A percentile compares a stretch with the other conserved stretches of the same genome.
These are phyloP conservation scores for Phialophora macrospora DNA, from an alignment of 2,329 filamentous ascomycete species.

Conservation along the genomic window DNA sequence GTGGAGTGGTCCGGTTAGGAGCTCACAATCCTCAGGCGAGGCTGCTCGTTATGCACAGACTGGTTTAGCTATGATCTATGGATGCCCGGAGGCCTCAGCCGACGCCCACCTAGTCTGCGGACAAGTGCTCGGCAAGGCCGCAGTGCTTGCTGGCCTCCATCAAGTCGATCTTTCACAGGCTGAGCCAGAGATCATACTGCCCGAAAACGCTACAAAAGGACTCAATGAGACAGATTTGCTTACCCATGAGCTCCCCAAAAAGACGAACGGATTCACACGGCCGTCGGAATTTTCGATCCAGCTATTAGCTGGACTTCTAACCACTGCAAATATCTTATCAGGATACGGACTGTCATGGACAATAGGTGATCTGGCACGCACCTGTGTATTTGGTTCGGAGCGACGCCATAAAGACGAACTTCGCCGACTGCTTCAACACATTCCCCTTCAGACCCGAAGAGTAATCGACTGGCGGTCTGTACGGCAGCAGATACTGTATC, in stretches of 20 bases:
- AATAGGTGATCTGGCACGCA: constrained; percentile 50
- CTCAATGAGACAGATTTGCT: constrained; percentile 49
- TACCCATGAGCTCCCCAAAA: constrained; percentile 48
- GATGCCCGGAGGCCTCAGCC: constrained; percentile 53
- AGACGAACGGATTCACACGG: constrained; percentile 49
- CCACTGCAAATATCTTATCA: constrained; percentile 49
- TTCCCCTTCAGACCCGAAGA: constrained; percentile 51
- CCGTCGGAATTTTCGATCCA: constrained; percentile 48
- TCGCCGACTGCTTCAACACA: constrained; percentile 57
- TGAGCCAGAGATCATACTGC: constrained; percentile 26
- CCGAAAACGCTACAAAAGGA: constrained; percentile 43
- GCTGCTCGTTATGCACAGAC: constrained; percentile 61
- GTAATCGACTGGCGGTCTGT: constrained; percentile 56
- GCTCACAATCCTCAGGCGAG: constrained; percentile 43
- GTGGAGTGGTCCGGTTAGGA: constrained; percentile 65
- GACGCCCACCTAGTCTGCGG: constrained; percentile 33
- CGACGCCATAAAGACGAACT: constrained; percentile 60
- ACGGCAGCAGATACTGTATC: constrained; percentile 61
- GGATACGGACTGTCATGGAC: constrained; percentile 47
- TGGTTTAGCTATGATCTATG: constrained; percentile 64
- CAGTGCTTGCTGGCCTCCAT: constrained; percentile 54
- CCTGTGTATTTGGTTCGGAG: constrained; percentile 59
- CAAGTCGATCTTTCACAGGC: constrained; percentile 20
- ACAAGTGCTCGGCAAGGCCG: constrained; percentile 35
- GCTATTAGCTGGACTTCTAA: constrained; percentile 49